Evolutionary conservation across 352 stramenopile genomes (phyloP).

Genomic region (Pythium brachiatum): DNA sequence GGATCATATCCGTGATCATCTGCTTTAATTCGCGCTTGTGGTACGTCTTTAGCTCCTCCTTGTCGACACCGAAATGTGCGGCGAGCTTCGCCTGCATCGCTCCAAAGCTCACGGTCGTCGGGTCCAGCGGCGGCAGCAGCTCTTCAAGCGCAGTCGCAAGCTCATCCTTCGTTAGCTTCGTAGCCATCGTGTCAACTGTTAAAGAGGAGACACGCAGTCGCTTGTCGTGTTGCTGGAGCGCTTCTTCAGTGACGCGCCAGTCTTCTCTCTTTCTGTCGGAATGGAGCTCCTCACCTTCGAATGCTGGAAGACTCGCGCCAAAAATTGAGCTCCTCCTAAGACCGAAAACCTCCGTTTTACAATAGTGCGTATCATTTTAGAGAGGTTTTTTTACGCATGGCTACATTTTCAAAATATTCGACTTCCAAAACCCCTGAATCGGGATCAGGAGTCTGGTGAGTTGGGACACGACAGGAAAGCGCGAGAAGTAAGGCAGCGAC

Average conservation of each 20-base stretch:
- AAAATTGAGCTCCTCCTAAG: conserved; percentile 10
- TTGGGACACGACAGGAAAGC: no score
- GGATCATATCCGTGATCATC: conserved; percentile 49
- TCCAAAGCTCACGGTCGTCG: conserved; percentile 42
- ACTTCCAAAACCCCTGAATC: no score
- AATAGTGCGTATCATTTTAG: not conserved
- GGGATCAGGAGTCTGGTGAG: no score
- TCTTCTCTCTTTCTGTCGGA: not conserved
- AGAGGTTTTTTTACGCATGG: not conserved
- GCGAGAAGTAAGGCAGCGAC: no score
- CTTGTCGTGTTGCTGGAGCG: not conserved
- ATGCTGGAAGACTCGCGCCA: conserved; percentile 9
- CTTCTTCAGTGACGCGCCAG: no score
- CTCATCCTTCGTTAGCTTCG: conserved; percentile 26
- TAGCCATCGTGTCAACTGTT: not conserved
- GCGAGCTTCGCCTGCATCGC: conserved; percentile 53
- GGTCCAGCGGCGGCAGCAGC: conserved; percentile 61
- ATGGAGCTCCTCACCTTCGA: conserved; percentile 1
- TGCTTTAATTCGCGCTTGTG: conserved; percentile 50
- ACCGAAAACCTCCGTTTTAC: not conserved
- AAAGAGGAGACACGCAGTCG: conserved; percentile 6
- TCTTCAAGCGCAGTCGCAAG: conserved; percentile 37
- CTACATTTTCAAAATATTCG: not conserved
- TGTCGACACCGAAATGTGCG: conserved; percentile 41
- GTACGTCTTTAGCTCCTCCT: conserved; percentile 38